Percentiles rank a stretch among this genome's conserved stretches.
phyloP scores from a whole-genome alignment of 495 filamentous ascomycete genomes.

The Penicillium canescens region DNA sequence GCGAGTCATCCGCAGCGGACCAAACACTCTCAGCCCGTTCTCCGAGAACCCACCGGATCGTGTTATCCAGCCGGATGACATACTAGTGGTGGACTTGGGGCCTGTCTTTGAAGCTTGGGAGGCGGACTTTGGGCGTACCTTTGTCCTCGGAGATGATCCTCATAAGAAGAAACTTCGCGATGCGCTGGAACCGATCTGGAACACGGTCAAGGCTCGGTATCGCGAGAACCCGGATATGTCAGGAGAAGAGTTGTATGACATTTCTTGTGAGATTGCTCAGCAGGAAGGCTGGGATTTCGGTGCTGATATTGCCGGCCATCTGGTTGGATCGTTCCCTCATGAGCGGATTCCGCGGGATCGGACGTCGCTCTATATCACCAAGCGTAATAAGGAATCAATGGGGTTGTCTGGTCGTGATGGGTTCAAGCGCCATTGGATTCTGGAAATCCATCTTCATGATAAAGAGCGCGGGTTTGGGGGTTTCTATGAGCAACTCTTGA shows the following conservation, averaged over 20 bases:
- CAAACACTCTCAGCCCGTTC: slow-evolving; percentile 48
- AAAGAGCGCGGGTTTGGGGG: slow-evolving; percentile 32
- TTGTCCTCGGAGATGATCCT: slow-evolving; percentile 47
- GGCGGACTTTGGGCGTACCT: slow-evolving; percentile 52
- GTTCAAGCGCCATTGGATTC: slow-evolving; percentile 48
- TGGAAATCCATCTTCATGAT: slow-evolving; percentile 53
- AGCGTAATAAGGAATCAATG: slow-evolving; percentile 42
- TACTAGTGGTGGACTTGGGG: slow-evolving; percentile 50
- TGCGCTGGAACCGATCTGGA: slow-evolving; percentile 44
- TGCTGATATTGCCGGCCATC: slow-evolving; percentile 44
- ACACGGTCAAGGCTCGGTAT: slow-evolving; percentile 37
- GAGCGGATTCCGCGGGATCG: slow-evolving; percentile 50
- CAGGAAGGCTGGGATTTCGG: slow-evolving; percentile 43
- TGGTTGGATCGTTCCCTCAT: slow-evolving; percentile 44
- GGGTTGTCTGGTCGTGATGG: slow-evolving; percentile 36
- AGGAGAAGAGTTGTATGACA: slow-evolving; percentile 41
- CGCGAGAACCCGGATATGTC: slow-evolving; percentile 39
- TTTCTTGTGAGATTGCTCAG: slow-evolving; percentile 29
- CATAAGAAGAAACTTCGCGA: slow-evolving; percentile 44
- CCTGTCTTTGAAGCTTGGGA: slow-evolving; percentile 55
- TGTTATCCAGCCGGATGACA: slow-evolving; percentile 46
- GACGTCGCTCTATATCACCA: slow-evolving; percentile 39
- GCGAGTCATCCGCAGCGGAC: slow-evolving; percentile 49
- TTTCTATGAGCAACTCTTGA: slow-evolving; percentile 49
- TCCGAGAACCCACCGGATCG: slow-evolving; percentile 50